Evolutionary conservation across 345 rosid species (phyloP).

Genomic region (Citrus reticulata): DNA sequence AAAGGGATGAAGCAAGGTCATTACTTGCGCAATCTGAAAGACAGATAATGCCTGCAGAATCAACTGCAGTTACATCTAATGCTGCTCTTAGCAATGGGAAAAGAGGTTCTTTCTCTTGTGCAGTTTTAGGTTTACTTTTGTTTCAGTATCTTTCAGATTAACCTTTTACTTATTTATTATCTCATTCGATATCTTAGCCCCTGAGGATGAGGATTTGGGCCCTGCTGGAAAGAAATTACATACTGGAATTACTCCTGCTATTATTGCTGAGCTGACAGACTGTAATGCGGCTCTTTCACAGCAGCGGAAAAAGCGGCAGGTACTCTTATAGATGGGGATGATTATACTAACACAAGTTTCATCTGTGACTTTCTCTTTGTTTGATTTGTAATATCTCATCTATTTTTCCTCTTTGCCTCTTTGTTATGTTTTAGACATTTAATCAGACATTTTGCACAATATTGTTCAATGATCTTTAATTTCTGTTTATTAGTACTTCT

Average conservation of each 20-base stretch:
- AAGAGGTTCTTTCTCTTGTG: constrained; percentile 48
- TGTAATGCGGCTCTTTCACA: constrained; percentile 90
- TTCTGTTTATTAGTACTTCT: neutral
- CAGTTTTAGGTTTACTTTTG: neutral
- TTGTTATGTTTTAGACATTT: neutral
- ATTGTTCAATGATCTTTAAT: neutral
- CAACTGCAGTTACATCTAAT: constrained; percentile 41
- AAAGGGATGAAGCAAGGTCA: constrained; percentile 84
- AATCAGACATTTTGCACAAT: neutral
- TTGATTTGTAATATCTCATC: neutral
- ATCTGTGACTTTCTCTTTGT: neutral
- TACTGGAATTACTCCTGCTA: constrained; percentile 65
- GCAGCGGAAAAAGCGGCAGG: constrained; percentile 84
- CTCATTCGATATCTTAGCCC: constrained; percentile 26
- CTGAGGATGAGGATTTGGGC: constrained; percentile 49
- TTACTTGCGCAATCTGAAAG: constrained; percentile 82
- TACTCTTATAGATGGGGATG: constrained; percentile 11
- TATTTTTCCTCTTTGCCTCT: neutral
- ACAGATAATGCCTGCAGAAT: constrained; percentile 50
- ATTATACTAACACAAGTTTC: no score
- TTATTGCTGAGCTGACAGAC: constrained; percentile 73
- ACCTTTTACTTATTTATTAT: neutral
- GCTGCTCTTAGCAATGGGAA: constrained; percentile 75
- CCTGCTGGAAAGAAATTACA: constrained; percentile 49
- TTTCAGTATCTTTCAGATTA: neutral